phyloP scores from a whole-genome alignment of 2,329 filamentous ascomycete genomes.

The Cercospora nicotianae region DNA sequence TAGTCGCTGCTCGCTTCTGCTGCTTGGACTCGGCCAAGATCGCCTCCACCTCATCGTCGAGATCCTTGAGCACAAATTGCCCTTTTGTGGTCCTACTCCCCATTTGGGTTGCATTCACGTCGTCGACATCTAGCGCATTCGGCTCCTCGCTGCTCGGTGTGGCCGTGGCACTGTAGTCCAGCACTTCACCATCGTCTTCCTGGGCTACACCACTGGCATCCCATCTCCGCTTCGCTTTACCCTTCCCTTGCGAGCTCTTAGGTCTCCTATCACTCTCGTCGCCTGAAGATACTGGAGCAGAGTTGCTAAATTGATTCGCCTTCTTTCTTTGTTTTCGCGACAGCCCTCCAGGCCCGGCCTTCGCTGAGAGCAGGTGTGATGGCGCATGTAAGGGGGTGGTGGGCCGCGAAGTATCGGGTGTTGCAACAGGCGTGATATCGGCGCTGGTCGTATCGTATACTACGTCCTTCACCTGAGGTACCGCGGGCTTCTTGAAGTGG shows the following conservation, averaged over 20 bases:
- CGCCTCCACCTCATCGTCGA: slow-evolving; percentile 88
- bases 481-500: slow-evolving; percentile 49
- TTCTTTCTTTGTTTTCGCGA: slow-evolving; percentile 79
- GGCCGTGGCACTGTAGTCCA: slow-evolving; percentile 82
- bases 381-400: slow-evolving; percentile 63
- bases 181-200: slow-evolving; percentile 70
- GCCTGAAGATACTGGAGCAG: slow-evolving; percentile 72
- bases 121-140: slow-evolving; percentile 60
- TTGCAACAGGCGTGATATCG: slow-evolving; percentile 68
- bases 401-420: slow-evolving; percentile 76
- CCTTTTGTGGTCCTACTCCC: slow-evolving; percentile 82
- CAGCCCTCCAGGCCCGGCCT: slow-evolving; percentile 72
- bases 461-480: slow-evolving; percentile 15
- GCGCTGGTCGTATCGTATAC: slow-evolving; percentile 52
- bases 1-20: slow-evolving; percentile 51
- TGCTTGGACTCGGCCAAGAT: slow-evolving; percentile 81
- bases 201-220: slow-evolving; percentile 84
- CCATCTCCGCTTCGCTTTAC: slow-evolving; percentile 90
- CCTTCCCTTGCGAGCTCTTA: slow-evolving; percentile 54
- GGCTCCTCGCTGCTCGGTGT: slow-evolving; percentile 54
- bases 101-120: slow-evolving; percentile 77
- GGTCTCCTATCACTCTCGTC: slow-evolving; percentile 67
- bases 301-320: slow-evolving; percentile 49
- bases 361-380: slow-evolving; percentile 69
- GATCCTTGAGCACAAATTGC: slow-evolving; percentile 88